Percentiles rank a stretch among this genome's conserved stretches.
These are phyloP conservation scores for Lentinula novae-zelandiae DNA, from an alignment of 1,284 basidiomycete species.

Conservation along the genomic window DNA sequence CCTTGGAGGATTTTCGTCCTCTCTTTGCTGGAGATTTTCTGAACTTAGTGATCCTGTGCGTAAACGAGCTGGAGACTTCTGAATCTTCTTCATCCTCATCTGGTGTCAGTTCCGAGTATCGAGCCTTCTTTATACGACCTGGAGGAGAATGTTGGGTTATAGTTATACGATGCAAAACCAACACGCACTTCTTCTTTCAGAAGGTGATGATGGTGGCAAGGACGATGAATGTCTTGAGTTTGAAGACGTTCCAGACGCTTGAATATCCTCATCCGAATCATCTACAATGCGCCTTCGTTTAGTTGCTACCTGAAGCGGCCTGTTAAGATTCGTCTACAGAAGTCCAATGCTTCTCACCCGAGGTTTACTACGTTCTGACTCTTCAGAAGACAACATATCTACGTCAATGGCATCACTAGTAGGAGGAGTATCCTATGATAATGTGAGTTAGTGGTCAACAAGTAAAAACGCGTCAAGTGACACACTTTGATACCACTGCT, in stretches of 20 bases:
- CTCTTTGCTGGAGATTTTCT: slow-evolving; percentile 57
- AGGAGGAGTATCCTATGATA: slow-evolving; percentile 52
- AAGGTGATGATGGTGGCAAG: slow-evolving; percentile 25
- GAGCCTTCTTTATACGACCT: slow-evolving; percentile 18
- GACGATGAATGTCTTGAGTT: slow-evolving; percentile 16
- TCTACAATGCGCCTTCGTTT: slow-evolving; percentile 70
- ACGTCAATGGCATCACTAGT: slow-evolving; percentile 74
- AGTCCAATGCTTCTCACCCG: slow-evolving; percentile 13
- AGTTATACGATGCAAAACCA: background rate
- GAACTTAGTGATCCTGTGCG: slow-evolving; percentile 57
- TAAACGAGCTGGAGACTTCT: slow-evolving; percentile 42
- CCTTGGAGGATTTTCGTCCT: slow-evolving; percentile 14
- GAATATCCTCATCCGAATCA: slow-evolving; percentile 66
- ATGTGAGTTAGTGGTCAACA: background rate
- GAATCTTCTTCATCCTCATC: slow-evolving; percentile 42
- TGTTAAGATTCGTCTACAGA: background rate
- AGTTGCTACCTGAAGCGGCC: slow-evolving; percentile 25
- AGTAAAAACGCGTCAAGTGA: slow-evolving; percentile 4
- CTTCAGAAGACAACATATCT: slow-evolving; percentile 59
- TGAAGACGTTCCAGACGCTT: slow-evolving; percentile 17
- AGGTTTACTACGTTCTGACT: slow-evolving; percentile 31
- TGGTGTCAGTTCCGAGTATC: slow-evolving; percentile 15
- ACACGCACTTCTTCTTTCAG: slow-evolving; percentile 23
- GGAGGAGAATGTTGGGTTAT: background rate
- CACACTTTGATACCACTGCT: slow-evolving; percentile 4